Evolutionary conservation across 2,329 filamentous ascomycete genomes (phyloP).

Genomic region (Ophiostoma novo-ulmi): DNA sequence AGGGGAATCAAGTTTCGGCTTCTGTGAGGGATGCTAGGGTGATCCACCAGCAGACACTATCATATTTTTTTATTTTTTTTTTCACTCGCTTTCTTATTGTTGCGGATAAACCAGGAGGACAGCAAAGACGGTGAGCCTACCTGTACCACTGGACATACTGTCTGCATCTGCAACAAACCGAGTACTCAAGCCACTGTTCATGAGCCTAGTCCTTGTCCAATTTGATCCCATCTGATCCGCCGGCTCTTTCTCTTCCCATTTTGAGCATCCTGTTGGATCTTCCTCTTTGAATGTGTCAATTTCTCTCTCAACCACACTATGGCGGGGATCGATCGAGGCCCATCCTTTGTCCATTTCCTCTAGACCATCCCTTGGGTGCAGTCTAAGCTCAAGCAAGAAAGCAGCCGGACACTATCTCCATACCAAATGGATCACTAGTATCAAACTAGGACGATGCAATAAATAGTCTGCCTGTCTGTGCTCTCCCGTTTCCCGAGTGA

Average conservation of each 20-base stretch:
- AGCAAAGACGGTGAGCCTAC: no score
- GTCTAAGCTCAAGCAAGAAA: slow-evolving; percentile 15
- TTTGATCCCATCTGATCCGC: background rate
- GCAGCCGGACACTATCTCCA: slow-evolving; percentile 3
- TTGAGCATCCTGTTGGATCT: background rate
- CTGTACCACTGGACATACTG: background rate
- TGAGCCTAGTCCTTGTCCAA: background rate
- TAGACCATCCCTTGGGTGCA: slow-evolving; percentile 14
- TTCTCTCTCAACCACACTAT: background rate
- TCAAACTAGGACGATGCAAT: background rate
- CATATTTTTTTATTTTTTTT: background rate
- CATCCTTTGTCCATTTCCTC: background rate
- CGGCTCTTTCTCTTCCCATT: background rate
- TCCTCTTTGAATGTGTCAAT: background rate
- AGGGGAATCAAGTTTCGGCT: slow-evolving; percentile 5
- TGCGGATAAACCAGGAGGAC: no score
- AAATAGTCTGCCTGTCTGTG: slow-evolving; percentile 5
- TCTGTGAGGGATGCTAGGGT: background rate
- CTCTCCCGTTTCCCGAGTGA: slow-evolving; percentile 8
- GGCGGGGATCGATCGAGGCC: slow-evolving; percentile 5
- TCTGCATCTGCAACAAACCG: background rate
- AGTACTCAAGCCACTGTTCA: background rate
- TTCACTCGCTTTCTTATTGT: background rate
- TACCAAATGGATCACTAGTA: background rate
- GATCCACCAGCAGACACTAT: background rate